Evolutionary conservation across 2,329 filamentous ascomycete species (phyloP).

Genomic region (Alternaria infectoria): DNA sequence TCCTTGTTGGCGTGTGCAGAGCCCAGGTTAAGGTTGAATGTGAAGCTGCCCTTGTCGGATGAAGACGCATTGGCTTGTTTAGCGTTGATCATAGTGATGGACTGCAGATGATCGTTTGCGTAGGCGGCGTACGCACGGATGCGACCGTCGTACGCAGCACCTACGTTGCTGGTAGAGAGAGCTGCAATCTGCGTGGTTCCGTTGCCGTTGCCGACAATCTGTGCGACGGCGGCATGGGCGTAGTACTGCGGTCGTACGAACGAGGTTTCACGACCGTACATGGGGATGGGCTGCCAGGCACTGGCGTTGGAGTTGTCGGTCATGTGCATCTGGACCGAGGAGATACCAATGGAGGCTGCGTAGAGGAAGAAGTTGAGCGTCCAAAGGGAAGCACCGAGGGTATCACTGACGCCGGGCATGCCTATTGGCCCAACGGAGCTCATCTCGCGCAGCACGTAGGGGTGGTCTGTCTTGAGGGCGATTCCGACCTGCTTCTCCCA

Average conservation of each 20-base stretch:
- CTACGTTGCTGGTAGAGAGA: slow-evolving; percentile 39
- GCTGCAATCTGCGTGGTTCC: slow-evolving; percentile 54
- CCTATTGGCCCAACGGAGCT: slow-evolving; percentile 59
- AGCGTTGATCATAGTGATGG: slow-evolving; percentile 57
- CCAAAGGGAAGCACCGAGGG: slow-evolving; percentile 59
- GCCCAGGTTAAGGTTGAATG: slow-evolving; percentile 51
- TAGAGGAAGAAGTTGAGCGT: slow-evolving; percentile 61
- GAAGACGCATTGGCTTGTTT: slow-evolving; percentile 51
- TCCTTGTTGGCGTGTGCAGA: slow-evolving; percentile 50
- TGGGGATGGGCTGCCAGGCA: slow-evolving; percentile 56
- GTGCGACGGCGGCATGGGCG: slow-evolving; percentile 58
- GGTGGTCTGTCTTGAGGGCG: slow-evolving; percentile 50
- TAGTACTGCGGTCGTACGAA: slow-evolving; percentile 60
- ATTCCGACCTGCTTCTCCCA: slow-evolving; percentile 55
- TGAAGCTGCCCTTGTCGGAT: slow-evolving; percentile 47
- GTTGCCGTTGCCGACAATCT: slow-evolving; percentile 56
- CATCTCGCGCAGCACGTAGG: slow-evolving; percentile 61
- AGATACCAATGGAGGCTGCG: slow-evolving; percentile 55
- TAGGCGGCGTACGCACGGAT: slow-evolving; percentile 56
- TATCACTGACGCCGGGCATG: slow-evolving; percentile 54
- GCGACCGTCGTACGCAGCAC: slow-evolving; percentile 49
- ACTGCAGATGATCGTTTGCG: slow-evolving; percentile 49
- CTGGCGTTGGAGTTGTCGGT: slow-evolving; percentile 60
- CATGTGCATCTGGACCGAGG: slow-evolving; percentile 61
- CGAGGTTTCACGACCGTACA: slow-evolving; percentile 50